A percentile compares a stretch with the other conserved stretches of the same genome.
phyloP scores from a whole-genome alignment of 441 rosid species.

The Capsella rubella region DNA sequence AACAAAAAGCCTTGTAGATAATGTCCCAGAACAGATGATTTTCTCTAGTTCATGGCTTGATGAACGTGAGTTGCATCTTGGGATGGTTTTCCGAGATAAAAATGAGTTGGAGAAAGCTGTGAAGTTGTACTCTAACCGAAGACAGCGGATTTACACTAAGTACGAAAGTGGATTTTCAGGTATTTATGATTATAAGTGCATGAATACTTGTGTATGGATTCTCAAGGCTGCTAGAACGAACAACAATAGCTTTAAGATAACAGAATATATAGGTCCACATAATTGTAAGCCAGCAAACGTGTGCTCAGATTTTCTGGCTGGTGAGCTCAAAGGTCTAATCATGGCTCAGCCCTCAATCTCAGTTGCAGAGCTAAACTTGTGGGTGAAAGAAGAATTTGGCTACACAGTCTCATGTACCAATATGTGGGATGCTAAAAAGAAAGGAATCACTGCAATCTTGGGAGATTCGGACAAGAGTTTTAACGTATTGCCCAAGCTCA shows the following conservation, averaged over 20 bases:
- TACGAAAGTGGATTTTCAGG: neutral
- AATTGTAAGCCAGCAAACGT: neutral
- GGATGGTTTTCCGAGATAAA: neutral
- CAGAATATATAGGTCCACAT: neutral
- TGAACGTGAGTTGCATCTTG: neutral
- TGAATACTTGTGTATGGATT: neutral
- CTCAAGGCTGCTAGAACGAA: neutral
- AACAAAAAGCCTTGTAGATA: neutral
- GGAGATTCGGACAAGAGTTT: neutral
- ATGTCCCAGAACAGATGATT: neutral
- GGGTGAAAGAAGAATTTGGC: neutral
- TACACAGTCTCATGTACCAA: neutral
- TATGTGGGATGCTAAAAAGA: neutral
- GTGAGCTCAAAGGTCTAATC: slow-evolving; percentile 2
- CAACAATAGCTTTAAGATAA: neutral
- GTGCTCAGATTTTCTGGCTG: neutral
- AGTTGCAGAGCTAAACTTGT: neutral
- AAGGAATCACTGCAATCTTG: neutral
- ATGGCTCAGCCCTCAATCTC: neutral
- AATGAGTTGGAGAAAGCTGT: neutral
- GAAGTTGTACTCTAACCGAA: neutral
- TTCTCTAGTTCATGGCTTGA: neutral
- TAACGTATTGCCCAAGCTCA: neutral
- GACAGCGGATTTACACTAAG: neutral
- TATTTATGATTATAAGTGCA: neutral